Conservation (phyloP, 2,329 filamentous ascomycete genomes). For the Ophiostoma montium region DNA sequence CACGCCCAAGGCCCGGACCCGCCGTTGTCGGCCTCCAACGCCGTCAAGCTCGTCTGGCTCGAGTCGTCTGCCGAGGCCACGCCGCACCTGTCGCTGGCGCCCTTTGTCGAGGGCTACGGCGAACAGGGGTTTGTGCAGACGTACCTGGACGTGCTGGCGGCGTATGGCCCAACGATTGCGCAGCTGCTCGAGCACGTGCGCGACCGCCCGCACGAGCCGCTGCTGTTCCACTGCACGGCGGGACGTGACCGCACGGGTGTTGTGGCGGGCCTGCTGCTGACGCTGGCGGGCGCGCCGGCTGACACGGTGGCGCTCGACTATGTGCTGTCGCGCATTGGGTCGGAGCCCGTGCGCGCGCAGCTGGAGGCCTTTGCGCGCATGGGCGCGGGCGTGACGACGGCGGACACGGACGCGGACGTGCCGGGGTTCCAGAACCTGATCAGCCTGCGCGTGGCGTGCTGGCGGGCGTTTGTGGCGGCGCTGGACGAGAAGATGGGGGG, state of each 20-base stretch:
- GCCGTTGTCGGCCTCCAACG: conserved; percentile 27
- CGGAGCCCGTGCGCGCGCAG: conserved; percentile 34
- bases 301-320: conserved; percentile 34
- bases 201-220: conserved; percentile 29
- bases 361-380: conserved; percentile 29
- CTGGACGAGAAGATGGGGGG: conserved; percentile 30
- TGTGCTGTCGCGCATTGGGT: conserved; percentile 38
- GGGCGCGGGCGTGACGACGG: conserved; percentile 18
- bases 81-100: conserved; percentile 22
- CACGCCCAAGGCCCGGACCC: conserved; percentile 29
- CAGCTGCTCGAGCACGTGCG: conserved; percentile 33
- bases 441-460: conserved; percentile 29
- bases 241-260: conserved; percentile 42
- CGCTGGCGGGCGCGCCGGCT: conserved; percentile 31
- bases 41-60: conserved; percentile 29
- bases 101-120: conserved; percentile 32
- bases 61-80: conserved; percentile 22
- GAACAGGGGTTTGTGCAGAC: conserved; percentile 29
- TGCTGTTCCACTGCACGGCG: conserved; percentile 43
- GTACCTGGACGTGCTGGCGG: conserved; percentile 32
- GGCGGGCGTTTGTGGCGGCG: conserved; percentile 30
- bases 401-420: conserved; percentile 11
- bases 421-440: conserved; percentile 36
- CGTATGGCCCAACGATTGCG: conserved; percentile 28
- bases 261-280: conserved; percentile 33